Evolutionary conservation across 2,329 filamentous ascomycete species (phyloP).

Genomic region (Fusarium compactum): DNA sequence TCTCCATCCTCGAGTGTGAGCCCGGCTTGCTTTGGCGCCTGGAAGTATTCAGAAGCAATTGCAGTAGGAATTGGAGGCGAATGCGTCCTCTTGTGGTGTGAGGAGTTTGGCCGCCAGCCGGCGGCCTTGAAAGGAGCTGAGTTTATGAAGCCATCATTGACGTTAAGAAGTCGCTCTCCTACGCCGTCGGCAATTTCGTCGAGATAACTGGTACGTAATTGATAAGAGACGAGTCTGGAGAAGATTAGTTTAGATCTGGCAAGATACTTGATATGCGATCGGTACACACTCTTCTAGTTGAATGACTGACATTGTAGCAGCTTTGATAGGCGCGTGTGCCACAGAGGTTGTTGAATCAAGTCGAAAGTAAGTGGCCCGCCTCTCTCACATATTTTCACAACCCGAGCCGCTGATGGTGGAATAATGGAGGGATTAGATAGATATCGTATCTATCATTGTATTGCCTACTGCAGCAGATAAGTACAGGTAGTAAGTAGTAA

Average conservation of each 20-base stretch:
- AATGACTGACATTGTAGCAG: conserved; percentile 53
- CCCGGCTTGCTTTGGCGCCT: conserved; percentile 72
- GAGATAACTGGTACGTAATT: conserved; percentile 83
- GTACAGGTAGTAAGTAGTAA: conserved; percentile 11
- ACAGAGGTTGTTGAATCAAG: neutral
- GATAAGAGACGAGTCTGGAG: conserved; percentile 81
- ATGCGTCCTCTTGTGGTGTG: conserved; percentile 84
- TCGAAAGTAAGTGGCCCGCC: neutral
- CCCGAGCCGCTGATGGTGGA: neutral
- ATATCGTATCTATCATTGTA: conserved; percentile 9
- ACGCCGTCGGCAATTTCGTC: conserved; percentile 85
- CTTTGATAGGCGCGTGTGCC: conserved; percentile 6
- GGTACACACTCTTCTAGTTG: conserved; percentile 54
- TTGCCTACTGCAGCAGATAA: neutral
- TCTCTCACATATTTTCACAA: conserved; percentile 36
- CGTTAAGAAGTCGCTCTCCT: conserved; percentile 83
- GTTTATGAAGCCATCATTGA: conserved; percentile 83
- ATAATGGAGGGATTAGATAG: conserved; percentile 10
- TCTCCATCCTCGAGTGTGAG: conserved; percentile 77
- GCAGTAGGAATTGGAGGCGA: conserved; percentile 88
- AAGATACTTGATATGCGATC: neutral
- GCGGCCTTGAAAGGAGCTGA: conserved; percentile 85
- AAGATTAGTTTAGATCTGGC: conserved; percentile 34
- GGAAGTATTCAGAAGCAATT: conserved; percentile 86
- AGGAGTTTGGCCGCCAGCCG: conserved; percentile 80